Conservation (phyloP, 805 yeast genomes). For the Ogataea nonfermentans region DNA sequence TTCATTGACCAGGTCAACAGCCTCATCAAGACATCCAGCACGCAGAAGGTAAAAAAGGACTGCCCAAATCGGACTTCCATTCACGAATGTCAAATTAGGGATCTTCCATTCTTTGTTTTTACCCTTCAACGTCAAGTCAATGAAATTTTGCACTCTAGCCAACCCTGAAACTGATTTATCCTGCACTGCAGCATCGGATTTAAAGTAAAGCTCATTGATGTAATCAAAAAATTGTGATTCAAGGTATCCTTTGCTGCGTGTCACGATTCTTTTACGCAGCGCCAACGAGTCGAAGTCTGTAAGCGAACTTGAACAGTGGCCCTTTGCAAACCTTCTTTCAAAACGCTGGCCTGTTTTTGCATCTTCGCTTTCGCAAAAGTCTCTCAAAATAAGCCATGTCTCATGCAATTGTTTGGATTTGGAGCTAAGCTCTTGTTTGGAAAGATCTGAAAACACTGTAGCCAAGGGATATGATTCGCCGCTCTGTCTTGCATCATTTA, state of each 20-base stretch:
- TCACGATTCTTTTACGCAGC: constrained; percentile 46
- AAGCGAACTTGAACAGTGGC: constrained; percentile 27
- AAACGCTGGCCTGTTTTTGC: constrained; percentile 29
- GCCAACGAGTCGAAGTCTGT: constrained; percentile 33
- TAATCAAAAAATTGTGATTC: constrained; percentile 77
- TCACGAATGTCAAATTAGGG: constrained; percentile 60
- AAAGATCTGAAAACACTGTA: constrained; percentile 57
- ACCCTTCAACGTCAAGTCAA: constrained; percentile 46
- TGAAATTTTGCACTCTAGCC: constrained; percentile 66
- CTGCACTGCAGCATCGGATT: constrained; percentile 29
- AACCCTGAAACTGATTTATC: constrained; percentile 48
- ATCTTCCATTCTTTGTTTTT: constrained; percentile 43
- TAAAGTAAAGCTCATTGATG: constrained; percentile 62
- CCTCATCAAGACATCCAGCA: constrained; percentile 79
- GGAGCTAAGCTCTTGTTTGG: constrained; percentile 55
- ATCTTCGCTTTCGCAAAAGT: constrained; percentile 40
- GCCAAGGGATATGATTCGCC: constrained; percentile 54
- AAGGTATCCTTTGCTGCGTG: constrained; percentile 56
- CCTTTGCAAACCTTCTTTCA: constrained; percentile 35
- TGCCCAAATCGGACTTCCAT: constrained; percentile 95
- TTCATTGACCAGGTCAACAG: constrained; percentile 61
- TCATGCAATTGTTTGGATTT: constrained; percentile 72
- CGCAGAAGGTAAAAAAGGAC: constrained; percentile 78
- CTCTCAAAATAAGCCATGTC: constrained; percentile 65
- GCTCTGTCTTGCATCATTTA: constrained; percentile 67